Evolutionary conservation across 2,329 filamentous ascomycete species (phyloP).

Genomic region (Drechslerella coelobrocha): DNA sequence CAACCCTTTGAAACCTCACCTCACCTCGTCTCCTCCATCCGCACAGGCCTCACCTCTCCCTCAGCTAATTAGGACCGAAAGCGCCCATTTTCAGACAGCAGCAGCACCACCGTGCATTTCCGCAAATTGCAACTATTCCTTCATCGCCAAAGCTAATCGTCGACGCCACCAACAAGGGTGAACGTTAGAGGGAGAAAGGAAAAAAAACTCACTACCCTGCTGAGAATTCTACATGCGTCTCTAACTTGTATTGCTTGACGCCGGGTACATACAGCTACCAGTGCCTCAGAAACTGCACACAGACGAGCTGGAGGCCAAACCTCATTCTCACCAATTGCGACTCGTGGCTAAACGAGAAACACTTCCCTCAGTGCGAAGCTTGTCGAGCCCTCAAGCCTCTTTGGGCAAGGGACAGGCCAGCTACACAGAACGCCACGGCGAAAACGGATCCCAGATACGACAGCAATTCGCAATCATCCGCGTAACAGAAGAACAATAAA

Average conservation of each 20-base stretch:
- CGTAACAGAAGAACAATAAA: not conserved
- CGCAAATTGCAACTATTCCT: not conserved
- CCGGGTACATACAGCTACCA: not conserved
- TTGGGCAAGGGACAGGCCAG: not conserved
- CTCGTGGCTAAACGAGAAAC: constrained; percentile 38
- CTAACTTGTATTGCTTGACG: not conserved
- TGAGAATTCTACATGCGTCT: not conserved
- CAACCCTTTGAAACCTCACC: not conserved
- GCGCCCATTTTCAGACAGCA: not conserved
- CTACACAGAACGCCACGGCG: not conserved
- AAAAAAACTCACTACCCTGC: too few species aligned
- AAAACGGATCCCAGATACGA: not conserved
- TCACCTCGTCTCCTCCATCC: not conserved
- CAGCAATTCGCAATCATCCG: not conserved
- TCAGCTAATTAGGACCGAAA: not conserved
- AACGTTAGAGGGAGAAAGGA: too few species aligned
- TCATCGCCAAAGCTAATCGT: not conserved
- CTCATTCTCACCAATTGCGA: constrained; percentile 36
- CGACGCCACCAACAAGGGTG: not conserved
- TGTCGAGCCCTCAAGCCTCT: constrained; percentile 14
- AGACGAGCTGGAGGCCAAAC: not conserved
- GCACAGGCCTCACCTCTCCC: not conserved
- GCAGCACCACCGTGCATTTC: too few species aligned
- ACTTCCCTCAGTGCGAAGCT: constrained; percentile 42
- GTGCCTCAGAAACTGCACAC: not conserved